These are phyloP conservation scores for Tuctoria greenei DNA, from an alignment of 176 grass and related monocot species.

Conservation along the genomic window DNA sequence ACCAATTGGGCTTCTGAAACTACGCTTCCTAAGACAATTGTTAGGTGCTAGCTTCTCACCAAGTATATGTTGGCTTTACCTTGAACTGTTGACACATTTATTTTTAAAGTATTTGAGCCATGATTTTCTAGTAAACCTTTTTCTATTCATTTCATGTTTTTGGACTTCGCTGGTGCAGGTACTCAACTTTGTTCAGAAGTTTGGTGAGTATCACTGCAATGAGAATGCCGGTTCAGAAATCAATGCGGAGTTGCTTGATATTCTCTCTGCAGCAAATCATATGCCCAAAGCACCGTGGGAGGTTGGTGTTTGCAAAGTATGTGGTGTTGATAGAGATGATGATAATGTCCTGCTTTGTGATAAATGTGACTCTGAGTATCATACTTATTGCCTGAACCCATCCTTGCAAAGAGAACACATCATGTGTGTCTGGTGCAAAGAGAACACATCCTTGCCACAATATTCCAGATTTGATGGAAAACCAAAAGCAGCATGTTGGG, in stretches of 20 bases:
- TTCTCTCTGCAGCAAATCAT: slow-evolving; percentile 53
- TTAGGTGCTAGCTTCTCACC: background rate
- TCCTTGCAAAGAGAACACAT: too few species aligned
- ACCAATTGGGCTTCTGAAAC: background rate
- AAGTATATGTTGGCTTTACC: slow-evolving; percentile 18
- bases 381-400: slow-evolving; percentile 94
- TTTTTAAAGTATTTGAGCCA: slow-evolving; percentile 18
- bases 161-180: slow-evolving; percentile 57
- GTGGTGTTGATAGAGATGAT: slow-evolving; percentile 89
- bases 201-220: slow-evolving; percentile 41
- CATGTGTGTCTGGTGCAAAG: slow-evolving; percentile 56
- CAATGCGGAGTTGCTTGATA: slow-evolving; percentile 57
- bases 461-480: slow-evolving; percentile 40
- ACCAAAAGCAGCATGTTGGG: slow-evolving; percentile 45
- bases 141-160: slow-evolving; percentile 17
- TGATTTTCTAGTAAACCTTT: slow-evolving; percentile 24
- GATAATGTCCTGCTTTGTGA: slow-evolving; percentile 92
- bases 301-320: slow-evolving; percentile 96
- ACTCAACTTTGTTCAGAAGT: slow-evolving; percentile 65
- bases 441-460: slow-evolving; percentile 37
- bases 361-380: slow-evolving; percentile 91
- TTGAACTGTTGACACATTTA: slow-evolving; percentile 13
- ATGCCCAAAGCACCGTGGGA: slow-evolving; percentile 96
- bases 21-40: background rate
- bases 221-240: slow-evolving; percentile 47